A percentile compares a stretch with the other conserved stretches of the same genome.
phyloP scores from a whole-genome alignment of 768 basidiomycete genomes.

The Mycena latifolia region DNA sequence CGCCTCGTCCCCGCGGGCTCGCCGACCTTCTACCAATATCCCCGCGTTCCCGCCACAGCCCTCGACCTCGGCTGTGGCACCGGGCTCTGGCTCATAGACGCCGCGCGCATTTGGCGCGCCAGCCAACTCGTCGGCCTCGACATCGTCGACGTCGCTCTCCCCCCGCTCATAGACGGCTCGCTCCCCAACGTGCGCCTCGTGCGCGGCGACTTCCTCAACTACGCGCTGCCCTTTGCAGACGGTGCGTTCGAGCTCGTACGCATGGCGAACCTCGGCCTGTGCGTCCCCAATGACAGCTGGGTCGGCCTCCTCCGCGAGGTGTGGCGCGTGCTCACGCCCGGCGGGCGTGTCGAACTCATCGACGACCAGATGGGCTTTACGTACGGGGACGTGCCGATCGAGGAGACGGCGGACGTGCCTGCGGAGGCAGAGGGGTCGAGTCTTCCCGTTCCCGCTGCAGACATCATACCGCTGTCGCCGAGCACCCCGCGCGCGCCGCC shows the following conservation, averaged over 20 bases:
- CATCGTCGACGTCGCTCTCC: conserved; percentile 62
- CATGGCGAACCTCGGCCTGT: conserved; percentile 75
- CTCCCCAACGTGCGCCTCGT: conserved; percentile 58
- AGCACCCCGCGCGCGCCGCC: conserved; percentile 31
- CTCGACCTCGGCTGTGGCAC: conserved; percentile 85
- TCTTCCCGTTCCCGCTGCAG: background rate
- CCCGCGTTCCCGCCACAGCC: conserved; percentile 62
- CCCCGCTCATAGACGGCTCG: conserved; percentile 44
- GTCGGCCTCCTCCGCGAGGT: conserved; percentile 68
- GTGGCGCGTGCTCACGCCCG: conserved; percentile 68
- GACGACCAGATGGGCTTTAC: conserved; percentile 81
- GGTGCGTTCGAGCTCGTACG: conserved; percentile 79
- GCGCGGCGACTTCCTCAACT: conserved; percentile 73
- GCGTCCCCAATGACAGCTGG: conserved; percentile 75
- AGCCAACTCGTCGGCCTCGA: conserved; percentile 76
- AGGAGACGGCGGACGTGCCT: conserved; percentile 10
- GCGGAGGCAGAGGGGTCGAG: no score
- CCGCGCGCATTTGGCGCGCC: conserved; percentile 71
- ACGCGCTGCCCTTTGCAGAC: conserved; percentile 71
- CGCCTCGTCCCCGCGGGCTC: conserved; percentile 65
- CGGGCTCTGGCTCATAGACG: conserved; percentile 76
- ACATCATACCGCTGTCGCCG: conserved; percentile 2
- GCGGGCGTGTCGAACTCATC: conserved; percentile 79
- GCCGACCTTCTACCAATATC: conserved; percentile 72
- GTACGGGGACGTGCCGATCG: conserved; percentile 50